phyloP scores from a whole-genome alignment of 768 basidiomycete genomes.

The Tulasnella sp. region DNA sequence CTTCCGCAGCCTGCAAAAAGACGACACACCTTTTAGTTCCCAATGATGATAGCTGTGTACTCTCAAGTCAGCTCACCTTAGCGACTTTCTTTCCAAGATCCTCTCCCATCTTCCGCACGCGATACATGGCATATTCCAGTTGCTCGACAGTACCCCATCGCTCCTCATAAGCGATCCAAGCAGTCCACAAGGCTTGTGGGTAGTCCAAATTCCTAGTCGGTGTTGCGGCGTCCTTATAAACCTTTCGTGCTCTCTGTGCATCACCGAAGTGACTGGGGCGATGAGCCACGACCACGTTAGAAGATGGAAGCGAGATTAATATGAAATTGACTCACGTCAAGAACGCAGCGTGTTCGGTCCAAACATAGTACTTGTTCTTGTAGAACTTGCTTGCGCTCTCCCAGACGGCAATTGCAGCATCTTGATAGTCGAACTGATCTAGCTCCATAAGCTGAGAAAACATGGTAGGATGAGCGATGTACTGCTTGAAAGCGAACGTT shows the following conservation, averaged over 20 bases:
- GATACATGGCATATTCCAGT: constrained; percentile 42
- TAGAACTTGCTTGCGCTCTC: constrained; percentile 52
- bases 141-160: constrained; percentile 61
- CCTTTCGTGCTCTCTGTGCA: constrained; percentile 48
- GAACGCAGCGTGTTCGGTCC: constrained; percentile 63
- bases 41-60: background rate
- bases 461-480: background rate
- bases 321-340: constrained; percentile 43
- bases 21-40: background rate
- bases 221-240: constrained; percentile 47
- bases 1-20: background rate
- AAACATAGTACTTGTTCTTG: constrained; percentile 61
- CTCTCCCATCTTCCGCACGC: constrained; percentile 51
- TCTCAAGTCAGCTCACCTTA: background rate
- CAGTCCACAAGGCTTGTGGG: constrained; percentile 90
- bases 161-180: constrained; percentile 82
- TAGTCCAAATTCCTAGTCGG: constrained; percentile 72
- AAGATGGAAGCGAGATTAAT: background rate
- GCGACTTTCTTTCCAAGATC: constrained; percentile 25
- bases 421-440: constrained; percentile 21
- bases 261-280: constrained; percentile 34
- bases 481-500: background rate
- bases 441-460: constrained; percentile 21
- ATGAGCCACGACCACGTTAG: background rate
- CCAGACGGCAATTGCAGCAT: constrained; percentile 38